Conservation (phyloP, 306 rosid species). For the Carpinus fangiana region DNA sequence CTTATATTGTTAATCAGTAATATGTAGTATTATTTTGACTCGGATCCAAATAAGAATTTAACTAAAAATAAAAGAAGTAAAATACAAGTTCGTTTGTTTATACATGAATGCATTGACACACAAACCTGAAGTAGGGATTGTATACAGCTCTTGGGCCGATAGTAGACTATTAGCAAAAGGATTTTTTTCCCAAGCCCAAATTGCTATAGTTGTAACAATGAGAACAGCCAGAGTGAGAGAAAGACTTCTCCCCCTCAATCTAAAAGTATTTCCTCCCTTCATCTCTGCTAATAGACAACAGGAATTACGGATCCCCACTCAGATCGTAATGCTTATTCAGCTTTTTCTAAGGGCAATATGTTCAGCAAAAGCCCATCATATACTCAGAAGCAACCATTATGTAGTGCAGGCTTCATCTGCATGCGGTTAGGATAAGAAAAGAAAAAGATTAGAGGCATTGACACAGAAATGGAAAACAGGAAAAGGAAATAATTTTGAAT, state of each 20-base stretch:
- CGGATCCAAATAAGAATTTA: background rate
- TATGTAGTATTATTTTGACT: too few species aligned
- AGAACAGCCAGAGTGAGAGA: constrained; percentile 53
- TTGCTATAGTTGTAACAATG: constrained; percentile 44
- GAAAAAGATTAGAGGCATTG: background rate
- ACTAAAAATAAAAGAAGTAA: background rate
- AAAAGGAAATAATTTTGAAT: background rate
- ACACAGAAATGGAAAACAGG: background rate
- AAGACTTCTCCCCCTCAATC: constrained; percentile 51
- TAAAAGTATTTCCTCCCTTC: constrained; percentile 56
- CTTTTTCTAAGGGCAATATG: background rate
- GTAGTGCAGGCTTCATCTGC: constrained; percentile 2
- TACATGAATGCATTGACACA: constrained; percentile 25
- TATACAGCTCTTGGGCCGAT: constrained; percentile 43
- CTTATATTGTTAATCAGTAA: background rate
- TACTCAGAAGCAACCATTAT: background rate
- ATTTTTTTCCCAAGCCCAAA: constrained; percentile 75
- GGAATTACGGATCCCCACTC: constrained; percentile 23
- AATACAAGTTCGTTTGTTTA: constrained; percentile 2
- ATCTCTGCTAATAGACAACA: constrained; percentile 36
- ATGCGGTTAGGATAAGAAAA: background rate
- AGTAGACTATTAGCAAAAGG: constrained; percentile 50
- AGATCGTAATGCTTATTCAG: background rate
- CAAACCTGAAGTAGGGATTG: constrained; percentile 55
- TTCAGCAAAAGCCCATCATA: constrained; percentile 21